Base-by-base conservation (phyloP, 2,329 filamentous ascomycete species). In the Cadophora luteo-olivacea region DNA sequence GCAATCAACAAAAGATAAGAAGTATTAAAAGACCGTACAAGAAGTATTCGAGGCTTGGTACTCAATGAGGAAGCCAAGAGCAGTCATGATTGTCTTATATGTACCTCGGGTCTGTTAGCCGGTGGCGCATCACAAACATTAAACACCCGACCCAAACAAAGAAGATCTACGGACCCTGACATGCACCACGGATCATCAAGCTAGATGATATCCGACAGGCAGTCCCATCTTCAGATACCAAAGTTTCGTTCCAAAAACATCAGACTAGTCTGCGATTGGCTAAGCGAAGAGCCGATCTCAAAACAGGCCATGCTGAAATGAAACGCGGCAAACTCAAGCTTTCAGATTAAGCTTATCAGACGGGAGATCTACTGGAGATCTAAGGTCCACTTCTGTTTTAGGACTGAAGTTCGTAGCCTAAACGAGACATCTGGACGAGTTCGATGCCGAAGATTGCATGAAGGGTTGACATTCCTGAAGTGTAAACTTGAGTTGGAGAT, bases 281-380 rank as follows among this genome's bases (percentile, higher is more conserved):
- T 49, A 22, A 49, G 45, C 45, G 45, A 49, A 22, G n/a, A 22
- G n/a, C n/a, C 45, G 45, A 49, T 5, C 22, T 49, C n/a, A 49
- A 49, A 49, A 49, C 45, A 49, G 22, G 45, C 45, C 45, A 11
- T 22, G 45, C n/a, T 6, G 12, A 19, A 22, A 49, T 49, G n/a
- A 49, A 49, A 49, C 45, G 45, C 22, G n/a, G 45, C 45, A 49
- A 22, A 22, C 6, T 49, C 45, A 49, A 49, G n/a, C 45, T 49
- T 29, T 49, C 45, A 49, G 45, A 49, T 49, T 22, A 49, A 49
- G 45, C 45, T 49, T 19, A n/a, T 49, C 7, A 19, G 45, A 49
- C 45, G 45, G 45, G 45, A 49, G 45, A 49, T 49, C 45, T 49
- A 49, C 45, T 49, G 45, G 45, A 22, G 45, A 49, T 49, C 45